Conservation (phyloP, 305 asterid species). For the Fraxinus baroniana region DNA sequence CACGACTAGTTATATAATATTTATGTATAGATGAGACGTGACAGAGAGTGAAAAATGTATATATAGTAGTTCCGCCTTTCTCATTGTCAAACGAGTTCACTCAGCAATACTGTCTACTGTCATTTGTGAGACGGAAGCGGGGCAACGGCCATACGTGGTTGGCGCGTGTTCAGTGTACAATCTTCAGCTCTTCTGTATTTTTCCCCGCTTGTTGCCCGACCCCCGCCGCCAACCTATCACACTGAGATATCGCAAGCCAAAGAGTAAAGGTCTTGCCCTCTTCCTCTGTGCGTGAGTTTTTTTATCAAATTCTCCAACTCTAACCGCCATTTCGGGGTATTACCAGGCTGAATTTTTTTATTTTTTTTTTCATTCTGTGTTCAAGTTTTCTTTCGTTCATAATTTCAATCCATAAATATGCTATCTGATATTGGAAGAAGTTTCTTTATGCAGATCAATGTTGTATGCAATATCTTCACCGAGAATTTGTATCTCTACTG, state of each 20-base stretch:
- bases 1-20: too few species aligned
- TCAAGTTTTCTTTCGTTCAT: background rate
- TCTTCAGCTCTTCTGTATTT: background rate
- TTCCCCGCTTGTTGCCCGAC: background rate
- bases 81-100: too few species aligned
- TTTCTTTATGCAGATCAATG: constrained; percentile 51
- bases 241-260: background rate
- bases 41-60: too few species aligned
- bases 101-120: background rate
- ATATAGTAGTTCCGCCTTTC: too few species aligned
- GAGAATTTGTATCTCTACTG: constrained; percentile 13
- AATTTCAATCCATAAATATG: background rate
- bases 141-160: background rate
- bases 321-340: background rate
- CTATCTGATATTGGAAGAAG: background rate
- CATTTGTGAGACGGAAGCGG: background rate
- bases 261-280: background rate
- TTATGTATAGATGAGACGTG: too few species aligned
- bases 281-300: background rate
- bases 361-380: background rate
- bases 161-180: background rate
- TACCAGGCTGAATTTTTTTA: background rate
- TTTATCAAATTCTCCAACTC: background rate
- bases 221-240: background rate
- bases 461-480: constrained; percentile 52